Evolutionary conservation across 164 flowering plant species (phyloP).

Genomic region (Paratinospora sagittata): DNA sequence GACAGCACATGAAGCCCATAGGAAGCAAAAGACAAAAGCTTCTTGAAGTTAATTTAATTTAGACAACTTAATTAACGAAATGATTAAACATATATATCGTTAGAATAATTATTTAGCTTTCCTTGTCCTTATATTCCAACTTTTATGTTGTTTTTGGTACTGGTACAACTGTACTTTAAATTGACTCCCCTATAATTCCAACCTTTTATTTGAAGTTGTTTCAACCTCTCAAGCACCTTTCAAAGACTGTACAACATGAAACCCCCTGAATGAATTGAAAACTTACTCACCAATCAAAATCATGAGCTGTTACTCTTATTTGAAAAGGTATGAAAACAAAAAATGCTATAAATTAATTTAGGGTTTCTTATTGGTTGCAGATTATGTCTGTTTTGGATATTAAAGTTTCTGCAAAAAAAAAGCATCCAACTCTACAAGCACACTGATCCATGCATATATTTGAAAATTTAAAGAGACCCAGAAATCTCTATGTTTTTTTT

Average conservation of each 20-base stretch:
- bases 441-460: too few relatives aligned
- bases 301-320: too few relatives aligned
- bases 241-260: background rate
- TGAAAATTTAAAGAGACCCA: too few relatives aligned
- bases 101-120: background rate
- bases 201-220: background rate
- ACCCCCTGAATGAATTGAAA: background rate
- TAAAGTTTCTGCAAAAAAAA: too few relatives aligned
- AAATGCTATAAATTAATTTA: too few relatives aligned
- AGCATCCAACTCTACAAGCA: too few relatives aligned
- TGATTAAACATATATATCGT: background rate
- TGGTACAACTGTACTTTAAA: background rate
- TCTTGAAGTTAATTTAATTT: background rate
- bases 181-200: background rate
- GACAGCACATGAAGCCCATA: slow-evolving; percentile 47
- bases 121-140: background rate
- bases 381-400: too few relatives aligned
- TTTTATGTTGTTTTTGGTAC: background rate
- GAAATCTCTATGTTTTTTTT: too few relatives aligned
- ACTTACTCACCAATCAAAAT: background rate
- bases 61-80: background rate
- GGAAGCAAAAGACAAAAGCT: slow-evolving; percentile 11
- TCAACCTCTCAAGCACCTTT: background rate
- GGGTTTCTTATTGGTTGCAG: too few relatives aligned
- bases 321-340: too few relatives aligned